Evolutionary conservation across 2,329 filamentous ascomycete genomes (phyloP).

Genomic region (Aspergillus glaucus): DNA sequence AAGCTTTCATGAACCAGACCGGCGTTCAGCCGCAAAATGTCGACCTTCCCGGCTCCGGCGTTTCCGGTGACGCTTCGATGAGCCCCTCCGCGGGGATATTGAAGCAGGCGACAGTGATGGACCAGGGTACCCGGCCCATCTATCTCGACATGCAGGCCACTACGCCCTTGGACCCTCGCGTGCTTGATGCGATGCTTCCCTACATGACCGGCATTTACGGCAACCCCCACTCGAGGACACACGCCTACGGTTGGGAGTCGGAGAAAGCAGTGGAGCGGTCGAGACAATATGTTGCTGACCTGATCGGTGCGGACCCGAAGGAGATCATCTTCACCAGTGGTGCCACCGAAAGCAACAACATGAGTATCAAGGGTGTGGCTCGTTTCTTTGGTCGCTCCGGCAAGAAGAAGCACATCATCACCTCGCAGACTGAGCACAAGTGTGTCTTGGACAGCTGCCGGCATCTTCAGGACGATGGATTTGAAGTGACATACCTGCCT

Average conservation of each 20-base stretch:
- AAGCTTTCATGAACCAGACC: slow-evolving; percentile 61
- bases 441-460: slow-evolving; percentile 96
- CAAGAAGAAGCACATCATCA: slow-evolving; percentile 99
- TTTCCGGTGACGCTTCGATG: slow-evolving; percentile 62
- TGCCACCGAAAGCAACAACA: slow-evolving; percentile 98
- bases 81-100: slow-evolving; percentile 78
- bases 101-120: slow-evolving; percentile 87
- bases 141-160: slow-evolving; percentile 99
- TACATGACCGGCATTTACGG: slow-evolving; percentile 91
- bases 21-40: slow-evolving; percentile 51
- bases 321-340: slow-evolving; percentile 99
- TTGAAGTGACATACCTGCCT: slow-evolving; percentile 92
- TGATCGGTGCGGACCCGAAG: slow-evolving; percentile 92
- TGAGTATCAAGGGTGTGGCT: slow-evolving; percentile 98
- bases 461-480: slow-evolving; percentile 94
- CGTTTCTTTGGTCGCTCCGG: slow-evolving; percentile 87
- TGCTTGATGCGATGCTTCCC: slow-evolving; percentile 93
- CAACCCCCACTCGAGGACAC: slow-evolving; percentile 94
- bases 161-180: slow-evolving; percentile 87
- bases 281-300: slow-evolving; percentile 69
- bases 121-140: slow-evolving; percentile 86
- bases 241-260: slow-evolving; percentile 98
- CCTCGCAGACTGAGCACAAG: slow-evolving; percentile 96
- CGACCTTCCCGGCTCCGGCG: slow-evolving; percentile 53
- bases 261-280: slow-evolving; percentile 90